Base-by-base conservation (phyloP, 108 stramenopile genomes). In the Nitzschia palea region DNA sequence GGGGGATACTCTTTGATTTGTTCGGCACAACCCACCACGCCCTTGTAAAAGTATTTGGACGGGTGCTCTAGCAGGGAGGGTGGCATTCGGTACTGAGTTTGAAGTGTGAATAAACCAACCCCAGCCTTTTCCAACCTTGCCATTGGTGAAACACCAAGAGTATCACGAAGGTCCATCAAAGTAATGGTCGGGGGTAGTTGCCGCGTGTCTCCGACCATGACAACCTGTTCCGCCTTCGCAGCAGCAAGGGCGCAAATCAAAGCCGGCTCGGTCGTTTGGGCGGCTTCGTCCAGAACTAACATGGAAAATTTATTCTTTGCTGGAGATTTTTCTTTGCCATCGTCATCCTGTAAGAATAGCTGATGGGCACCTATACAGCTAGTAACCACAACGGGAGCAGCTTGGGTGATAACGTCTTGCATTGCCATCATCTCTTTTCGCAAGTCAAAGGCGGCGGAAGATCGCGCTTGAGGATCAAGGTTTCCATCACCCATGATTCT, bases 191-290 rank as follows among this genome's bases (percentile, higher is more conserved):
- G 86, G 5, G 86, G 89, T 12, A 90, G 71, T 62, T 90, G 89
- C 42, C 60, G 50, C 1, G 86, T 84, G 53, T 90, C 86, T 8
- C 89, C 89, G n/a, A 90, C 79, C 28, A 87, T 17, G 29, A 87
- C 76, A 17, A 90, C 29, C 55, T 87, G 89, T 28, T 70, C 40
- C 1, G 85, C 86, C 30, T 74, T 61, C 14, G 84, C 71, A 9
- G 84, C 82, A 8, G 81, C 73, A 20, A 87, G 50, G 9, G 85
- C 84, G 47, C 84, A 84, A 14, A 87, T 32, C 9, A 87, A 53
- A n/a, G 89, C 86, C 12, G 86, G 86, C 65, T 87, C 86, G 0
- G 86, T 90, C 5, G 81, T 83, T 76, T 90, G 88, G 4, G 80
- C 82, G 33, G 89, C 86, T 59, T 90, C 89, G 53, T 90, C 89